Evolutionary conservation across 169 alveolate species (phyloP).

Genomic region (Babesia ovata): DNA sequence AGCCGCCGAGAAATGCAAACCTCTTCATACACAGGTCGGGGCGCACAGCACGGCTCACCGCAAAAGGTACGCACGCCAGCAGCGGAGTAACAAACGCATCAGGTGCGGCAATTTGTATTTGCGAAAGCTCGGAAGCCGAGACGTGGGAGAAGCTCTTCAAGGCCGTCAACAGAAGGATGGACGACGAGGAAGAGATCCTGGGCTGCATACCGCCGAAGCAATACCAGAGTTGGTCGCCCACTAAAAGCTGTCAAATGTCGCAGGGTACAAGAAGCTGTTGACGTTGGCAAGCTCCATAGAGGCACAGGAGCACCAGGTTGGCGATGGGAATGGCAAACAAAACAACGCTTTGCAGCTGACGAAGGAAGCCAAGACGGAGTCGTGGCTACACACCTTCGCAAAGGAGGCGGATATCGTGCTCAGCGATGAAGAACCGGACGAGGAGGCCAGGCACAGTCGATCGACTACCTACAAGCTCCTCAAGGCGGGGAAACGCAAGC

Average conservation of each 20-base stretch:
- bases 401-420: constrained; percentile 58
- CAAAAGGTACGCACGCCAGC: constrained; percentile 56
- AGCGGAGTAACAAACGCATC: neutral
- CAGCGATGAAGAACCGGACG: constrained; percentile 54
- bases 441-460: constrained; percentile 8
- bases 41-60: constrained; percentile 90
- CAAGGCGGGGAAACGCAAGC: constrained; percentile 45
- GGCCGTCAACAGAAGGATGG: constrained; percentile 39
- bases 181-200: constrained; percentile 32
- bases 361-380: constrained; percentile 32
- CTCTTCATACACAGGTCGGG: constrained; percentile 94
- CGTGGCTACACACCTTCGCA: constrained; percentile 60
- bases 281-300: constrained; percentile 53
- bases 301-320: constrained; percentile 56
- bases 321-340: neutral
- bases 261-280: constrained; percentile 49
- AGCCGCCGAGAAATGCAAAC: constrained; percentile 88
- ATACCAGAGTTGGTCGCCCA: constrained; percentile 32
- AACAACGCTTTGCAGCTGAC: constrained; percentile 30
- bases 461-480: constrained; percentile 36
- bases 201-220: constrained; percentile 46
- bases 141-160: constrained; percentile 59
- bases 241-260: neutral
- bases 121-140: constrained; percentile 51
- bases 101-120: constrained; percentile 62